A percentile compares a stretch with the other conserved stretches of the same genome.
Conservation (phyloP, 169 alveolate genomes). For the Plasmodium sp. region DNA sequence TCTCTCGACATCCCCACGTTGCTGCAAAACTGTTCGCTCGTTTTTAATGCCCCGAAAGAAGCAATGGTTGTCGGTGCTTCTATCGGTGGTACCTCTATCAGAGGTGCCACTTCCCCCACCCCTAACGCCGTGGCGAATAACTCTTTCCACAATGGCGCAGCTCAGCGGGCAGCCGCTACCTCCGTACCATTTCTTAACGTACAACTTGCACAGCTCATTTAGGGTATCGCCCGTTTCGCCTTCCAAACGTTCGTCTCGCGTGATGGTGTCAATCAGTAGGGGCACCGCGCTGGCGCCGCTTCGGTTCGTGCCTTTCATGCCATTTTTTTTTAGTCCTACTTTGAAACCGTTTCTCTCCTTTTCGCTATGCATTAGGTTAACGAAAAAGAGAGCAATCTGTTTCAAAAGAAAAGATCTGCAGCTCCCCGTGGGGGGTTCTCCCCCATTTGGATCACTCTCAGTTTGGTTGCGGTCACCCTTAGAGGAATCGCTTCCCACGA, state of each 20-base stretch:
- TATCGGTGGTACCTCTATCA: not conserved
- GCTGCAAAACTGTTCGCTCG: conserved; percentile 18
- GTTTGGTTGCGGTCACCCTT: not conserved
- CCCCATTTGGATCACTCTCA: not conserved
- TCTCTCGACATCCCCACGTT: conserved; percentile 14
- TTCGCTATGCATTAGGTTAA: not conserved
- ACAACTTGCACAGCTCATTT: conserved; percentile 29
- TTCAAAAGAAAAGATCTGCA: not conserved
- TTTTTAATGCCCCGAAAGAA: conserved; percentile 1
- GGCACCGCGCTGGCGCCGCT: not conserved
- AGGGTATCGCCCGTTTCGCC: not conserved
- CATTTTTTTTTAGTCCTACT: not conserved
- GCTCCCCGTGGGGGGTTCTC: not conserved
- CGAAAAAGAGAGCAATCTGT: not conserved
- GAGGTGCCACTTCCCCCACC: not conserved
- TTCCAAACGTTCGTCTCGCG: not conserved
- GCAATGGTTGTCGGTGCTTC: not conserved
- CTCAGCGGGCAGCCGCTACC: not conserved
- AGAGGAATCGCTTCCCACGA: not conserved
- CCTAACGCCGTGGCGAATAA: not conserved
- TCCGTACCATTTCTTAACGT: not conserved
- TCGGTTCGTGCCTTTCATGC: not conserved
- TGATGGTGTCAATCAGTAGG: conserved; percentile 10
- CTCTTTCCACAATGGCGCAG: conserved; percentile 11
- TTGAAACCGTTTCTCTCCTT: not conserved